Conservation (phyloP, 2,329 filamentous ascomycete species). For the Sporothrix protearum region DNA sequence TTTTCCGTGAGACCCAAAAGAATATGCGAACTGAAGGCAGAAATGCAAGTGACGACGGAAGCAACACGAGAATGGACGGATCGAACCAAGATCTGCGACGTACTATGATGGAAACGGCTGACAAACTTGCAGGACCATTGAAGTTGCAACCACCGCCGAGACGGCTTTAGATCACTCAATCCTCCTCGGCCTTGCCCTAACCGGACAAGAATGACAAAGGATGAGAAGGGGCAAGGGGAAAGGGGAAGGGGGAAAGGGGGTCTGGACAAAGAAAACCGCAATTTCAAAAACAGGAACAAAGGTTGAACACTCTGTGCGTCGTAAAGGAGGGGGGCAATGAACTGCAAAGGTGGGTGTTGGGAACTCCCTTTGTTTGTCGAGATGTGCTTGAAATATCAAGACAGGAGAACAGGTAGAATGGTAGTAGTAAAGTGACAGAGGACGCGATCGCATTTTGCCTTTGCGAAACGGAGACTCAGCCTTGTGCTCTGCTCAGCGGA, state of each 20-base stretch:
- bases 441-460: background rate
- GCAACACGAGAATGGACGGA: background rate
- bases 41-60: background rate
- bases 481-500: background rate
- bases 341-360: too few relatives aligned
- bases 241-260: background rate
- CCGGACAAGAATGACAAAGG: slow-evolving; percentile 2
- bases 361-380: too few relatives aligned
- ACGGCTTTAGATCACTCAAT: background rate
- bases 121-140: background rate
- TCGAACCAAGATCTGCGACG: background rate
- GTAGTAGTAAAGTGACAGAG: background rate
- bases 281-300: too few relatives aligned
- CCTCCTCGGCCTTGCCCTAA: slow-evolving; percentile 1
- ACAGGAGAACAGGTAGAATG: too few relatives aligned
- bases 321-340: too few relatives aligned
- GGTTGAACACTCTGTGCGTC: too few relatives aligned
- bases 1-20: background rate
- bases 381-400: too few relatives aligned
- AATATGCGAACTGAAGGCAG: background rate
- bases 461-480: background rate
- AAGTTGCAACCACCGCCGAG: background rate
- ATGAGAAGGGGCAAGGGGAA: background rate
- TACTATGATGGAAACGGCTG: background rate
- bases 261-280: background rate